Evolutionary conservation across 1,284 basidiomycete species (phyloP).

Genomic region (Singerocomus rubriflavus): DNA sequence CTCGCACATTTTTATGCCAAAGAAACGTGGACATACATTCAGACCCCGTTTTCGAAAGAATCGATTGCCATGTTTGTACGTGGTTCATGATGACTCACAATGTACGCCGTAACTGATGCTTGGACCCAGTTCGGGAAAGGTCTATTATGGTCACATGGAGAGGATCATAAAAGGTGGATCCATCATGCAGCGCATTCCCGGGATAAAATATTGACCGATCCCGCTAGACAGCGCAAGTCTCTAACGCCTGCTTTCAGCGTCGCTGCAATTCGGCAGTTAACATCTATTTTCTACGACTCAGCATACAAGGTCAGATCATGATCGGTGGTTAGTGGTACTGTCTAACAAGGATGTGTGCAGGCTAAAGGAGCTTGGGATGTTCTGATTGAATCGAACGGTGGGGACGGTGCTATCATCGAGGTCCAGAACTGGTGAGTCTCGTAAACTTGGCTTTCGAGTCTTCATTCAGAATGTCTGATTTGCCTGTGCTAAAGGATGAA

Average conservation of each 20-base stretch:
- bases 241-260: slow-evolving; percentile 7
- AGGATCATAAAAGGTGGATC: slow-evolving; percentile 15
- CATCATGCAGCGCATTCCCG: too few species aligned
- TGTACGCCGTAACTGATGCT: neutral
- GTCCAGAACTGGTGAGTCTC: slow-evolving; percentile 37
- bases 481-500: slow-evolving; percentile 39
- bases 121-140: neutral
- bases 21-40: slow-evolving; percentile 48
- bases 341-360: neutral
- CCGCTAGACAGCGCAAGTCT: slow-evolving; percentile 37
- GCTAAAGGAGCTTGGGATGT: slow-evolving; percentile 51
- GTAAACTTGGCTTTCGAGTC: neutral
- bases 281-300: slow-evolving; percentile 22
- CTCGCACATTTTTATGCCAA: slow-evolving; percentile 49
- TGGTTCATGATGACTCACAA: neutral
- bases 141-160: slow-evolving; percentile 14
- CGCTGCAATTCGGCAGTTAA: slow-evolving; percentile 8
- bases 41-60: slow-evolving; percentile 35
- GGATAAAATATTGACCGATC: neutral
- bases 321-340: neutral
- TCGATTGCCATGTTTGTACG: slow-evolving; percentile 36
- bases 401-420: slow-evolving; percentile 40
- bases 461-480: neutral
- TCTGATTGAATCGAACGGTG: slow-evolving; percentile 37
- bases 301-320: slow-evolving; percentile 43